Percentiles rank a stretch among this genome's conserved stretches.
Evolutionary conservation across 768 basidiomycete species (phyloP).

Genomic region (Daedaleopsis sinensis): DNA sequence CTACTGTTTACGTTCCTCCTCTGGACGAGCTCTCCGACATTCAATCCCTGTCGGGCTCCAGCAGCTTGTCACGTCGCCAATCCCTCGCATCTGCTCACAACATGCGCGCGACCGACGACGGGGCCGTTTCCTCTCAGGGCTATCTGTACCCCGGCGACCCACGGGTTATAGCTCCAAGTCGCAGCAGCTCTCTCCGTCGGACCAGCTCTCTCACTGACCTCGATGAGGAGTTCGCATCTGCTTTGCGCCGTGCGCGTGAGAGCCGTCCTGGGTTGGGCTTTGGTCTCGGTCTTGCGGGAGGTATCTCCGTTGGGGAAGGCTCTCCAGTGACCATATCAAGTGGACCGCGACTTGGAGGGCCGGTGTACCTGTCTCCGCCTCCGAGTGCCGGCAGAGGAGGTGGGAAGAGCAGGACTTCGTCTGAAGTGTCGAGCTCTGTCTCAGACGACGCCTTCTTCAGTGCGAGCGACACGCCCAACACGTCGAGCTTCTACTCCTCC

Average conservation of each 20-base stretch:
- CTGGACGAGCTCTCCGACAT: slow-evolving; percentile 75
- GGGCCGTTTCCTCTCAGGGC: slow-evolving; percentile 62
- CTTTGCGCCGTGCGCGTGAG: slow-evolving; percentile 43
- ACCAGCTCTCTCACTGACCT: slow-evolving; percentile 81
- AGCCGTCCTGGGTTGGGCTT: slow-evolving; percentile 48
- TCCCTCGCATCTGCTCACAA: slow-evolving; percentile 64
- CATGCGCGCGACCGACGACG: slow-evolving; percentile 74
- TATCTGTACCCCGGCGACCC: slow-evolving; percentile 76
- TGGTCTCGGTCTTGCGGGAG: slow-evolving; percentile 44
- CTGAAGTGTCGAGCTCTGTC: slow-evolving; percentile 31
- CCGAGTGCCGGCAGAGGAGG: slow-evolving; percentile 40
- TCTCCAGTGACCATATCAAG: slow-evolving; percentile 77
- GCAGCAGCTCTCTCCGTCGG: slow-evolving; percentile 57
- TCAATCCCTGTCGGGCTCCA: slow-evolving; percentile 48
- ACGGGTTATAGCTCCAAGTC: slow-evolving; percentile 70
- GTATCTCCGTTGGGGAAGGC: slow-evolving; percentile 48
- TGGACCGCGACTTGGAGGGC: slow-evolving; percentile 49
- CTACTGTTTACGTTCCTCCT: slow-evolving; percentile 79
- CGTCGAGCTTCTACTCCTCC: slow-evolving; percentile 40
- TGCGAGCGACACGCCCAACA: slow-evolving; percentile 39
- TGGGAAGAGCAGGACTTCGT: slow-evolving; percentile 28
- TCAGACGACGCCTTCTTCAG: slow-evolving; percentile 54
- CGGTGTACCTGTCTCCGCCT: slow-evolving; percentile 49
- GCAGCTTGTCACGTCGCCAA: slow-evolving; percentile 42
- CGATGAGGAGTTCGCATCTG: slow-evolving; percentile 58